Base-by-base conservation (phyloP, 2,329 filamentous ascomycete genomes). In the Colletotrichum sp. region DNA sequence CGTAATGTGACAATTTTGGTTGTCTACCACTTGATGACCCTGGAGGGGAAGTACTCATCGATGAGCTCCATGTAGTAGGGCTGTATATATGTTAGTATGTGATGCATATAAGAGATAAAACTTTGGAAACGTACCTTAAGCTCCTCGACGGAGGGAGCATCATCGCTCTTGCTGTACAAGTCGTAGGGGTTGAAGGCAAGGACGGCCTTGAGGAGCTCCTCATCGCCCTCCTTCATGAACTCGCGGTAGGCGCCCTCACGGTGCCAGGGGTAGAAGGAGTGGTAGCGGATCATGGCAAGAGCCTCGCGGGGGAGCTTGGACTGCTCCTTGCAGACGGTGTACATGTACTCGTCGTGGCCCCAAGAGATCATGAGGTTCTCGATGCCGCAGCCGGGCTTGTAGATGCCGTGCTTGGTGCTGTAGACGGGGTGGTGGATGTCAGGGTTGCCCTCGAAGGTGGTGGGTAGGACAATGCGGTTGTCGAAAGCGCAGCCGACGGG, bases 181-280 rank as follows among this genome's bases (percentile, higher is more conserved):
- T 98, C 96, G 80, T 98, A 98, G 0, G 95, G 95, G 83, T 98
- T 98, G 86, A 98, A 98, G 1, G 94, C 95, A 84, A 91, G 90
- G 66, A 97, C 95, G 10, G 95, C 95, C 81, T 91, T 91, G 79
- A 97, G 87, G 93, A 97, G 96, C 80, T 90, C 89, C 84, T 93
- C 86, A 80, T 98, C 96, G 82, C 96, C 93, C 76, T 94, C 92
- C 83, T 93, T 90, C 95, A 98, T 98, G 84, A 98, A 90, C 85
- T 95, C 92, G 76, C 86, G 85, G 86, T 98, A 98, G 8, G 94
- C 95, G 70, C 93, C 93, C 83, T 94, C 93, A 76, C 89, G 91
- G 86, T 98, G 96, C 96, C 95, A 98, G 18, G 96, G 93, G 86
- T 98, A 98, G 86, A 98, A 98, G 8, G 93, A 95, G 86, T 98